Evolutionary conservation across 1,139 yeast genomes (phyloP).

Genomic region (Geotrichum reessii): DNA sequence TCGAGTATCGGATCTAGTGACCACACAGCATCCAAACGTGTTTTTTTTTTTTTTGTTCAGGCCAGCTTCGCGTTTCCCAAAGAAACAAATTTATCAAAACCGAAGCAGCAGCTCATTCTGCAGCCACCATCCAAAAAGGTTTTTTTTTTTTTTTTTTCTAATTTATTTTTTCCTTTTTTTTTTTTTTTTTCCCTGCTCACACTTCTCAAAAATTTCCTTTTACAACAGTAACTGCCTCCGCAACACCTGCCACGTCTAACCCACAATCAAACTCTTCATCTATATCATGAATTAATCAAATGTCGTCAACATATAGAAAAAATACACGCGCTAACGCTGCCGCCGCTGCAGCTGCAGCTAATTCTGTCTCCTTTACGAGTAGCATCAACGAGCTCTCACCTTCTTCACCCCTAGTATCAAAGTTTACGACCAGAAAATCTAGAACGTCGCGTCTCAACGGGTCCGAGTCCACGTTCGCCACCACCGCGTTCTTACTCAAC

Average conservation of each 20-base stretch:
- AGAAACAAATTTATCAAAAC: too few species aligned
- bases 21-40: too few species aligned
- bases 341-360: background rate
- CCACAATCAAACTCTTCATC: background rate
- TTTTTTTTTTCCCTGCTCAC: too few species aligned
- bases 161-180: too few species aligned
- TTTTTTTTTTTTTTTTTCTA: too few species aligned
- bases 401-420: background rate
- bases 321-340: background rate
- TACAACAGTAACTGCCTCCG: background rate
- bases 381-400: background rate
- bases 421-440: background rate
- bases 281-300: background rate
- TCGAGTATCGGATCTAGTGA: too few species aligned
- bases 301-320: background rate
- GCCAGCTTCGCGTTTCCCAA: too few species aligned
- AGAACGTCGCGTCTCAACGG: background rate
- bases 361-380: background rate
- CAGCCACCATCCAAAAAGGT: too few species aligned
- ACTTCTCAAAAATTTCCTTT: background rate
- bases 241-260: background rate
- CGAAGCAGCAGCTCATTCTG: too few species aligned
- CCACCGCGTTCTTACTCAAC: background rate
- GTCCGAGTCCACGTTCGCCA: background rate
- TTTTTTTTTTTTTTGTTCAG: too few species aligned